These are phyloP conservation scores for Friedmanniomyces simplex DNA, from an alignment of 495 filamentous ascomycete species.

Conservation along the genomic window DNA sequence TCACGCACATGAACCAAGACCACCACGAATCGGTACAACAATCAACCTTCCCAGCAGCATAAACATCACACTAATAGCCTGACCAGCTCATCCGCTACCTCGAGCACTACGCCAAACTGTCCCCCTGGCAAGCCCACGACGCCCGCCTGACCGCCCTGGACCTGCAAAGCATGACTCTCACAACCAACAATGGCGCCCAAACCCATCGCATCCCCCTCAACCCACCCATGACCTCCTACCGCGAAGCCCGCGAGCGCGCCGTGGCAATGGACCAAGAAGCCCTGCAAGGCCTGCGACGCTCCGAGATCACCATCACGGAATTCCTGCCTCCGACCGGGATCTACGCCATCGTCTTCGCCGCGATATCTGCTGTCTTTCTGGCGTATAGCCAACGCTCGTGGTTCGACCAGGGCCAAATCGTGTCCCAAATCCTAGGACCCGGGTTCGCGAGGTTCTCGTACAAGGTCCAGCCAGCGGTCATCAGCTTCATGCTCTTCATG, in stretches of 20 bases:
- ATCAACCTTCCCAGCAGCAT: neutral
- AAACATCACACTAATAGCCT: neutral
- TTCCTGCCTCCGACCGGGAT: constrained; percentile 40
- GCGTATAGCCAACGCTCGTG: constrained; percentile 39
- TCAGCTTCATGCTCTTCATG: constrained; percentile 38
- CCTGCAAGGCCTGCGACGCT: constrained; percentile 42
- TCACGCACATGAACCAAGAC: constrained; percentile 72
- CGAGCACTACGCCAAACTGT: constrained; percentile 45
- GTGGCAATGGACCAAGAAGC: constrained; percentile 59
- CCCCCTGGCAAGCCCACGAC: constrained; percentile 35
- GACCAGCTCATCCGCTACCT: constrained; percentile 51
- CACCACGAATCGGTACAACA: constrained; percentile 48
- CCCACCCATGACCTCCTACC: constrained; percentile 50
- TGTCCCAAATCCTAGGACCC: constrained; percentile 38
- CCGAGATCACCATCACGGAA: constrained; percentile 44
- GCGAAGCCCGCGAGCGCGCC: constrained; percentile 52
- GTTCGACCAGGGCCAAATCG: constrained; percentile 28
- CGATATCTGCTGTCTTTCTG: constrained; percentile 38
- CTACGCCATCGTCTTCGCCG: constrained; percentile 35
- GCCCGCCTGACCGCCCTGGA: constrained; percentile 51
- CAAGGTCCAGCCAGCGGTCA: constrained; percentile 33
- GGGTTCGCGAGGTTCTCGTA: constrained; percentile 43
- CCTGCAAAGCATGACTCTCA: constrained; percentile 46
- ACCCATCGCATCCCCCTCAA: constrained; percentile 48
- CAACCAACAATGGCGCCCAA: constrained; percentile 30